These are phyloP conservation scores for Tetraselmis chui DNA, from an alignment of 139 green algal genomes.

Conservation along the genomic window DNA sequence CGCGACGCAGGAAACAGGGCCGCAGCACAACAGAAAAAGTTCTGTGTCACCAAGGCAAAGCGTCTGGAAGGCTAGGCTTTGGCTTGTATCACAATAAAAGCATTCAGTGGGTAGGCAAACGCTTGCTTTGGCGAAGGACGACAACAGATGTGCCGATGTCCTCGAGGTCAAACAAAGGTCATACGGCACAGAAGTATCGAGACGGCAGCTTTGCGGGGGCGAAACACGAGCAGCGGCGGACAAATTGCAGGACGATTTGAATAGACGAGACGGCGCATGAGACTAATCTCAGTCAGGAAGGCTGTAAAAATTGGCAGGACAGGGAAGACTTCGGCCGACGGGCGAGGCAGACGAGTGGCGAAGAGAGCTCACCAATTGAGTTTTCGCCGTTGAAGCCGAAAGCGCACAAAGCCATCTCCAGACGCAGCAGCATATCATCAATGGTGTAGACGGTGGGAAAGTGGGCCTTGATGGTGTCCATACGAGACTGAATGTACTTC, in stretches of 20 bases:
- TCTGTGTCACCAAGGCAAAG: too few species aligned
- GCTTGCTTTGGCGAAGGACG: too few species aligned
- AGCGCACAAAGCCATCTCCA: slow-evolving; percentile 58
- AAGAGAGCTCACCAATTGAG: slow-evolving; percentile 39
- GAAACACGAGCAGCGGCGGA: neutral
- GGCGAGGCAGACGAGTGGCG: neutral
- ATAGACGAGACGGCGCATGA: neutral
- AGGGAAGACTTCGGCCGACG: neutral
- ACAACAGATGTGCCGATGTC: too few species aligned
- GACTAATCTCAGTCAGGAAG: neutral
- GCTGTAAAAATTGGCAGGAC: neutral
- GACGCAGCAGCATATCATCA: slow-evolving; percentile 71
- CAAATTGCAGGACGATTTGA: too few species aligned
- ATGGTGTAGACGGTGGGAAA: slow-evolving; percentile 59
- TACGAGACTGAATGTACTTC: neutral
- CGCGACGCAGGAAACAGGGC: too few species aligned
- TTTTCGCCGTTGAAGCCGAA: slow-evolving; percentile 76
- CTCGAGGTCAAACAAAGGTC: too few species aligned
- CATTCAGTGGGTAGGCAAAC: too few species aligned
- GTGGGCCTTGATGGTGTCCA: slow-evolving; percentile 28
- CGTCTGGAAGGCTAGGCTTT: too few species aligned
- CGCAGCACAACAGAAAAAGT: too few species aligned
- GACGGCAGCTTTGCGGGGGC: neutral
- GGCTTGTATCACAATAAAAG: too few species aligned
- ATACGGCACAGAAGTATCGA: neutral